Evolutionary conservation across 2,329 filamentous ascomycete genomes (phyloP), one percentile per base, ranked within the genome.

Genomic region (Calonectria leucothoes): DNA sequence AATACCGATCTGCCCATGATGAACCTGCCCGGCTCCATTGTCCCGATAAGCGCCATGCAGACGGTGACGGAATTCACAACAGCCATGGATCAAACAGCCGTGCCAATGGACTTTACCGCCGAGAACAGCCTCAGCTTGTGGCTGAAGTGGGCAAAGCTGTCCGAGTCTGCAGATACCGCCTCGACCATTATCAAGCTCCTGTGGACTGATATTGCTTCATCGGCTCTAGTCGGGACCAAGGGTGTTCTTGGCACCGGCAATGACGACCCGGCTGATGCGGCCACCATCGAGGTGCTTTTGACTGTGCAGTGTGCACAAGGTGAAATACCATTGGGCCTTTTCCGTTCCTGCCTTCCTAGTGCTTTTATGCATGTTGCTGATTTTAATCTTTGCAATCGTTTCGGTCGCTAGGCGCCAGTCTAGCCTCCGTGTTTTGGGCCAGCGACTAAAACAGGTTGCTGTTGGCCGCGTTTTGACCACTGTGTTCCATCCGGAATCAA

Each of bases 281-380:
- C 70, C 4, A 35, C n/a, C 3, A 39, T 77, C 4, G 12, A n/a
- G 7, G 74, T 75, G 6, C 31, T 59, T 8, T 71, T 71, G 6
- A 70, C 69, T 12, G 67, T 66, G 0, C 70, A 70, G 67, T 12
- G 67, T 66, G 0, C 70, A 69, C 33, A 52, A 49, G 6, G 64
- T 77, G 42, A 74, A 70, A 27, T 77, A 75, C 33, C 75, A 61
- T 14, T 76, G 59, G 55, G 45, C 39, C 5, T 77, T 73, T 70
- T 74, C 72, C 10, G 71, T 76, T 6, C 75, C 74, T 4, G 75
- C 72, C 14, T 72, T 74, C 25, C 6, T 70, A 17, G 10, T 63
- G 6, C 29, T 70, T 2, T 29, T 76, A 3, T 39, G 39, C 52
- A 71, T 77, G 63, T 51, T 33, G 25, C 27, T 57, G 0, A 66